Evolutionary conservation across 192 early-diverging fungal species (phyloP).

Genomic region (Linnemannia zychae): DNA sequence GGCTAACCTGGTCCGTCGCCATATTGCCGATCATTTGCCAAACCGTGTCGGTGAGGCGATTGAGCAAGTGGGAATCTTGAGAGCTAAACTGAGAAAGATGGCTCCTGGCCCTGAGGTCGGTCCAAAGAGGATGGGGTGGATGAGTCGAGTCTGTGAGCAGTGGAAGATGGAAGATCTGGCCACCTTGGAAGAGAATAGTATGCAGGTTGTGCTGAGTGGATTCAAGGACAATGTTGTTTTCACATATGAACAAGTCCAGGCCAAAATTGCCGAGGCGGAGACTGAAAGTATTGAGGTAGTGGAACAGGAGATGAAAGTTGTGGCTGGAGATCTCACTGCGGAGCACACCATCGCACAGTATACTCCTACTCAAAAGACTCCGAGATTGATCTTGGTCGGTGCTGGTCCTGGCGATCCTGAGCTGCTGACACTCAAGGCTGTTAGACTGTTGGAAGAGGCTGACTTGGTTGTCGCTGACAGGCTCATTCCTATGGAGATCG

Average conservation of each 20-base stretch:
- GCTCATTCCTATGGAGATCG: slow-evolving; percentile 73
- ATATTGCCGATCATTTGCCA: slow-evolving; percentile 73
- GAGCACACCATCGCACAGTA: neutral
- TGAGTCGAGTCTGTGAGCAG: slow-evolving; percentile 84
- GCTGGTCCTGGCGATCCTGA: slow-evolving; percentile 90
- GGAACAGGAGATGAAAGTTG: neutral
- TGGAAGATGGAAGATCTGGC: slow-evolving; percentile 87
- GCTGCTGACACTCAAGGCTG: slow-evolving; percentile 82
- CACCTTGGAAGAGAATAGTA: slow-evolving; percentile 71
- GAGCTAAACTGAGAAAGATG: slow-evolving; percentile 73
- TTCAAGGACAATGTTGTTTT: slow-evolving; percentile 65
- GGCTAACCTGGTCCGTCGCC: slow-evolving; percentile 84
- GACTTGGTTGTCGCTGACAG: slow-evolving; percentile 91
- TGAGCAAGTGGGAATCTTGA: slow-evolving; percentile 74
- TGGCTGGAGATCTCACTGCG: neutral
- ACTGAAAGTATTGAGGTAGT: neutral
- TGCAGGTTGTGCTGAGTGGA: slow-evolving; percentile 69
- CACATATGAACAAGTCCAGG: slow-evolving; percentile 25
- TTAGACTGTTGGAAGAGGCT: slow-evolving; percentile 70
- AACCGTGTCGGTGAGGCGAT: slow-evolving; percentile 78
- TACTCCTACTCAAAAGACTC: neutral
- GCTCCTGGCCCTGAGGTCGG: slow-evolving; percentile 74
- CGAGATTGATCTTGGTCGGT: slow-evolving; percentile 76
- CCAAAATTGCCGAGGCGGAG: slow-evolving; percentile 7
- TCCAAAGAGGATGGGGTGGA: slow-evolving; percentile 86